Conservation (phyloP, 805 yeast species). For the Wickerhamiella lipophila region DNA sequence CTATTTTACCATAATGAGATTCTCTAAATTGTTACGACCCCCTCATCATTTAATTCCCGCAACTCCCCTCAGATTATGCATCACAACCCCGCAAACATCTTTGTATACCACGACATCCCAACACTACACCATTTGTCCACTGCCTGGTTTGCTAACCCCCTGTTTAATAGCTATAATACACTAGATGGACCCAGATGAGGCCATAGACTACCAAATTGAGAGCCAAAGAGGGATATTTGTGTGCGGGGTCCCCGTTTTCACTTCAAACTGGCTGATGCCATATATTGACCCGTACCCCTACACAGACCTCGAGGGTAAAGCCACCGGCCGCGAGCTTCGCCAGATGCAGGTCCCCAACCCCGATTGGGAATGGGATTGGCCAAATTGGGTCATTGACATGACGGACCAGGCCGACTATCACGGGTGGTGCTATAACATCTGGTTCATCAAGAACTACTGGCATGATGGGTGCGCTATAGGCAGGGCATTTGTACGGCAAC, state of each 20-base stretch:
- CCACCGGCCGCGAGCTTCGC: conserved; percentile 20
- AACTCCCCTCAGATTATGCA: too few relatives aligned
- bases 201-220: conserved; percentile 27
- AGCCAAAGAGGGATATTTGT: conserved; percentile 33
- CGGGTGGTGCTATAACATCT: conserved; percentile 66
- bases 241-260: conserved; percentile 30
- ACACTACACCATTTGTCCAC: too few relatives aligned
- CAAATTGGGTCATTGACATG: conserved; percentile 64
- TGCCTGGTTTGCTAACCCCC: neutral
- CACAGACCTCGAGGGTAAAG: conserved; percentile 25
- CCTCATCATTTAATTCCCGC: too few relatives aligned
- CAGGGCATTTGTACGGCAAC: conserved; percentile 51
- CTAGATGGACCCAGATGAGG: conserved; percentile 10
- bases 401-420: conserved; percentile 59
- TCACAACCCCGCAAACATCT: too few relatives aligned
- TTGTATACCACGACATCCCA: too few relatives aligned
- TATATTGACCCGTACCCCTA: conserved; percentile 29
- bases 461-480: conserved; percentile 42
- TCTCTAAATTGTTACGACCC: too few relatives aligned
- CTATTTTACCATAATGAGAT: too few relatives aligned
- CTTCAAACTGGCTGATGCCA: conserved; percentile 28
- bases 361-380: conserved; percentile 58
- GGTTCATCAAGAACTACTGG: conserved; percentile 43
- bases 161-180: neutral
- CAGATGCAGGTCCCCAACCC: conserved; percentile 39